Percentiles rank a stretch among this genome's conserved stretches.
These are phyloP conservation scores for Candida labiduridarum DNA, from an alignment of 1,139 yeast species.

Conservation along the genomic window DNA sequence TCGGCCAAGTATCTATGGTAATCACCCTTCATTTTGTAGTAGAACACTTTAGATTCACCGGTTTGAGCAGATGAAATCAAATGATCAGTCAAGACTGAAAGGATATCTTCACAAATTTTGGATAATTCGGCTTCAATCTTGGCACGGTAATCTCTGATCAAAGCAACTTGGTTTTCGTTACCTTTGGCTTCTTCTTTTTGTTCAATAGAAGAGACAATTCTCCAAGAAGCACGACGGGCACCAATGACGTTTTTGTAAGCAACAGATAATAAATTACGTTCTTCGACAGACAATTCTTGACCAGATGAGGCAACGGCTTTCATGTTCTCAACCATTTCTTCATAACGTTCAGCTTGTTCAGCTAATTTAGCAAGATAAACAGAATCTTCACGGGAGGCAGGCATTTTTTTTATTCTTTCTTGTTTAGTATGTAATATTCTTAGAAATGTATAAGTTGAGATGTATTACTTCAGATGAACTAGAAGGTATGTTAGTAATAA, in stretches of 20 bases:
- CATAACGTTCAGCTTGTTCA: constrained; percentile 99
- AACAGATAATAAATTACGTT: constrained; percentile 93
- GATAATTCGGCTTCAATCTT: constrained; percentile 93
- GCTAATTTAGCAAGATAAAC: constrained; percentile 98
- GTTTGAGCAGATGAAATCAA: constrained; percentile 93
- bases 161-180: constrained; percentile 81
- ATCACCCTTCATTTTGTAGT: constrained; percentile 99
- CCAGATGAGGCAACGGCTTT: constrained; percentile 96
- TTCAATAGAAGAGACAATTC: constrained; percentile 96
- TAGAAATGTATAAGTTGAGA: constrained; percentile 5
- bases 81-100: constrained; percentile 83
- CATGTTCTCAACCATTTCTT: constrained; percentile 99
- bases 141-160: constrained; percentile 92
- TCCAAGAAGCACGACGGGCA: constrained; percentile 99
- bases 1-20: constrained; percentile 99
- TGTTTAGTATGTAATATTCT: constrained; percentile 4
- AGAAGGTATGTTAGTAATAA: constrained; percentile 8
- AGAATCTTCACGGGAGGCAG: constrained; percentile 95
- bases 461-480: constrained; percentile 8
- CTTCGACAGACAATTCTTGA: constrained; percentile 94
- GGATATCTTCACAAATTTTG: constrained; percentile 91
- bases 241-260: constrained; percentile 99
- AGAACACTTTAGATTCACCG: constrained; percentile 97
- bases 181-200: constrained; percentile 98
- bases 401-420: constrained; percentile 42